Conservation (phyloP, 306 rosid species). For the Fagus sylvatica region DNA sequence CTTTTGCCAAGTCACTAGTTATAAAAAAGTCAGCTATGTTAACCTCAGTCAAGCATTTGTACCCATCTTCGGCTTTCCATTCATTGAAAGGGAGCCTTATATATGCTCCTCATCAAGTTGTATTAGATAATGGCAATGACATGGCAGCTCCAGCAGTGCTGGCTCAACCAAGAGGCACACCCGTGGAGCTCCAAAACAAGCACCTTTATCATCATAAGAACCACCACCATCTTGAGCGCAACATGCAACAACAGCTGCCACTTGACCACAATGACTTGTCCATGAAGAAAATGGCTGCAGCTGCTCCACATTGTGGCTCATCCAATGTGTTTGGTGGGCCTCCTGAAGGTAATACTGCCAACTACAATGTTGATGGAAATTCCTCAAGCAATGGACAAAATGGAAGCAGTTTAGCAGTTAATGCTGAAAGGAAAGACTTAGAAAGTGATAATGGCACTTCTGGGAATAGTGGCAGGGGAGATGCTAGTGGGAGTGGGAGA, state of each 20-base stretch:
- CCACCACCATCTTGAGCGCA: conserved; percentile 35
- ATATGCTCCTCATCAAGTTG: conserved; percentile 43
- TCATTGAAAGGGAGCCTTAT: conserved; percentile 42
- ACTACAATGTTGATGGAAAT: conserved; percentile 62
- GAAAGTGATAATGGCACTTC: conserved; percentile 53
- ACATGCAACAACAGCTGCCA: conserved; percentile 40
- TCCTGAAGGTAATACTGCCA: conserved; percentile 59
- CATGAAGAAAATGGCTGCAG: conserved; percentile 53
- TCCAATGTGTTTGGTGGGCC: conserved; percentile 55
- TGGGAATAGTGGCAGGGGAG: conserved; percentile 65
- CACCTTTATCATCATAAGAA: conserved; percentile 45
- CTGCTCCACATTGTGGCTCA: conserved; percentile 64
- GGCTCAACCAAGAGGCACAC: conserved; percentile 46
- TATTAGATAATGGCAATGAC: conserved; percentile 37
- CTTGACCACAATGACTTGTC: conserved; percentile 48
- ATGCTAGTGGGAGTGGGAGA: conserved; percentile 60
- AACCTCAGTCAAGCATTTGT: conserved; percentile 49
- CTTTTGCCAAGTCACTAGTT: conserved; percentile 48
- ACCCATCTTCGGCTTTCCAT: conserved; percentile 56
- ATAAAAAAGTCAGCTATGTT: conserved; percentile 49
- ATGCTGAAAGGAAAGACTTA: conserved; percentile 54
- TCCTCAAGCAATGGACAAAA: conserved; percentile 77
- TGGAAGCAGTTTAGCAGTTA: conserved; percentile 55
- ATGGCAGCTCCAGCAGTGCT: conserved; percentile 29
- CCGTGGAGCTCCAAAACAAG: conserved; percentile 41